These are phyloP conservation scores for Delonix regia DNA, from an alignment of 306 rosid genomes.

Conservation along the genomic window DNA sequence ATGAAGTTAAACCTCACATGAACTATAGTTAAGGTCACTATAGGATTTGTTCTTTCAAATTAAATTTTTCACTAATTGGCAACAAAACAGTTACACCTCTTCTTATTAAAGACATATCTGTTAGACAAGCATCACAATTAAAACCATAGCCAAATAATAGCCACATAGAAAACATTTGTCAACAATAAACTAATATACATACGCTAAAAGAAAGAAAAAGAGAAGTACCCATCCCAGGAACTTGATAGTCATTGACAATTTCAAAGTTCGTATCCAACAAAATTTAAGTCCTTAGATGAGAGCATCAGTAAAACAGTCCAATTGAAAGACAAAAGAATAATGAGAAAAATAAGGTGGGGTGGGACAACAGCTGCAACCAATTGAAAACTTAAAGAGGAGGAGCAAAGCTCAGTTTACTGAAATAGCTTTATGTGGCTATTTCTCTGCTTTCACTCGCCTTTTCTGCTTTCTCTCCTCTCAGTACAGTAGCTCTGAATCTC, in stretches of 20 bases:
- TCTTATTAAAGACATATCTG: not conserved
- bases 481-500: too few species aligned
- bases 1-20: conserved; percentile 12
- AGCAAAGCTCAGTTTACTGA: too few species aligned
- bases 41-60: not conserved
- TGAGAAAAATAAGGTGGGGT: not conserved
- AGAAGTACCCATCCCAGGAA: conserved; percentile 89
- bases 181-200: conserved; percentile 7
- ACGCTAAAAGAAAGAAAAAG: not conserved
- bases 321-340: conserved; percentile 15
- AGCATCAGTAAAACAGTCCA: conserved; percentile 71
- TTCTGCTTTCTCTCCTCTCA: too few species aligned
- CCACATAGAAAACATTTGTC: not conserved
- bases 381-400: not conserved
- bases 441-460: too few species aligned
- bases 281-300: conserved; percentile 93
- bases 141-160: conserved; percentile 11
- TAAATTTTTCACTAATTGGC: not conserved
- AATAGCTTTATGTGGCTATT: too few species aligned
- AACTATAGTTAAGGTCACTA: not conserved
- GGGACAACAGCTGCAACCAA: not conserved
- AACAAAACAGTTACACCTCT: too few species aligned
- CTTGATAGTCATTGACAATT: conserved; percentile 92
- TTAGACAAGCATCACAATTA: not conserved
- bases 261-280: conserved; percentile 97